phyloP scores from a whole-genome alignment of 495 filamentous ascomycete species.

The Xylaria castorea region DNA sequence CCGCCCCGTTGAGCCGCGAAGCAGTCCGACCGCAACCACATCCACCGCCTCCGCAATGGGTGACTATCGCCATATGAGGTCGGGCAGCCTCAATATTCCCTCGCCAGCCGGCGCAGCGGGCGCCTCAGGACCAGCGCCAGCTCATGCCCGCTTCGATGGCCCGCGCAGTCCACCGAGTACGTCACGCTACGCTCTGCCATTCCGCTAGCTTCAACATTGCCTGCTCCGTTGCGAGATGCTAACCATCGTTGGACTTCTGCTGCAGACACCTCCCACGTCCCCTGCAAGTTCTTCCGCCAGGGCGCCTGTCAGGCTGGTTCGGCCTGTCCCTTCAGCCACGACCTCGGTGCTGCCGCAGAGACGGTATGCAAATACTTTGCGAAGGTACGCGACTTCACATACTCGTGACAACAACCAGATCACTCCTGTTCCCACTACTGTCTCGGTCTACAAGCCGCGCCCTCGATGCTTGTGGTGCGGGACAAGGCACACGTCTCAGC shows the following conservation, averaged over 20 bases:
- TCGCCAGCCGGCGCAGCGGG: conserved; percentile 45
- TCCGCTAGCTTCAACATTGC: conserved; percentile 8
- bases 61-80: conserved; percentile 61
- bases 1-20: conserved; percentile 28
- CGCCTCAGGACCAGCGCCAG: conserved; percentile 50
- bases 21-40: conserved; percentile 31
- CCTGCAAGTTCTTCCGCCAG: conserved; percentile 98
- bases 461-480: background rate
- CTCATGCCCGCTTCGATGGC: conserved; percentile 63
- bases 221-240: conserved; percentile 19
- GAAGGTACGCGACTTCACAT: conserved; percentile 68
- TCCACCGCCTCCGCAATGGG: conserved; percentile 45
- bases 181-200: conserved; percentile 32
- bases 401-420: background rate
- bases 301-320: conserved; percentile 95
- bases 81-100: conserved; percentile 60
- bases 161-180: conserved; percentile 85
- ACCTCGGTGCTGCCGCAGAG: conserved; percentile 76
- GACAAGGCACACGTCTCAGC: conserved; percentile 3
- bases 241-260: conserved; percentile 25
- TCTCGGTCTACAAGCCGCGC: background rate
- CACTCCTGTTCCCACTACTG: background rate
- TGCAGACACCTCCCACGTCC: conserved; percentile 93
- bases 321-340: conserved; percentile 95
- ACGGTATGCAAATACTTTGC: conserved; percentile 97